phyloP scores from a whole-genome alignment of 2,329 filamentous ascomycete genomes.

The Beauveria sp. region DNA sequence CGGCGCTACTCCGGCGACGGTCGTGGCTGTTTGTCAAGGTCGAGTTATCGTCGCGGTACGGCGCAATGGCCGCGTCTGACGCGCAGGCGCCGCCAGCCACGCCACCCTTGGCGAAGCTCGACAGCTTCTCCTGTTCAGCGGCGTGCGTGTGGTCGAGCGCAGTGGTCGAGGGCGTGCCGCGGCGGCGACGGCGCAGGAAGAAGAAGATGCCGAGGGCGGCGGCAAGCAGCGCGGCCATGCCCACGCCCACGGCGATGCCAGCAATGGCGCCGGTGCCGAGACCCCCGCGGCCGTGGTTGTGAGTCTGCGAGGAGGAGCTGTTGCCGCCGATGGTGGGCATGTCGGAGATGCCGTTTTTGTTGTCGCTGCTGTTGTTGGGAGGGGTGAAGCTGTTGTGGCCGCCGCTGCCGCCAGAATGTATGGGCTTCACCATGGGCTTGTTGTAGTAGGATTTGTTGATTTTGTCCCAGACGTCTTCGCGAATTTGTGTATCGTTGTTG shows the following conservation, averaged over 20 bases:
- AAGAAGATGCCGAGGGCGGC: constrained; percentile 32
- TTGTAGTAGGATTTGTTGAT: too few relatives aligned
- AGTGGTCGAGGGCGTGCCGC: constrained; percentile 9
- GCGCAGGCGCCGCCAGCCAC: not conserved
- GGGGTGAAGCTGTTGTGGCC: constrained; percentile 6
- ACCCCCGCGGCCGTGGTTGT: constrained; percentile 9
- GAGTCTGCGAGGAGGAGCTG: not conserved
- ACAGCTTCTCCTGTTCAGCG: constrained; percentile 1
- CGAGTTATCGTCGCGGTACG: constrained; percentile 2
- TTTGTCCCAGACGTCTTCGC: too few relatives aligned
- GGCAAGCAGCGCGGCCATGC: constrained; percentile 30
- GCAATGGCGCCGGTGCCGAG: constrained; percentile 36
- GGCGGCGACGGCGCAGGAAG: constrained; percentile 31
- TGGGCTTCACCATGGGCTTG: not conserved
- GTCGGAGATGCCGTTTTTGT: constrained; percentile 11
- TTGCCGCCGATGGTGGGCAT: not conserved
- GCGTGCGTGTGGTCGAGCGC: not conserved
- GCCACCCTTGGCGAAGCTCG: constrained; percentile 34
- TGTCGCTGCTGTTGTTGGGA: not conserved
- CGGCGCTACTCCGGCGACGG: not conserved
- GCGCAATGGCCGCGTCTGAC: constrained; percentile 1
- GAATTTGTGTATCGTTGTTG: not conserved
- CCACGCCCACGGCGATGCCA: constrained; percentile 38
- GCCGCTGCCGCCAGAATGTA: not conserved
- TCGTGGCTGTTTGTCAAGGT: not conserved